A percentile compares a stretch with the other conserved stretches of the same genome.
Evolutionary conservation across 352 stramenopile genomes (phyloP).

Genomic region (Phytopythium sindhum): DNA sequence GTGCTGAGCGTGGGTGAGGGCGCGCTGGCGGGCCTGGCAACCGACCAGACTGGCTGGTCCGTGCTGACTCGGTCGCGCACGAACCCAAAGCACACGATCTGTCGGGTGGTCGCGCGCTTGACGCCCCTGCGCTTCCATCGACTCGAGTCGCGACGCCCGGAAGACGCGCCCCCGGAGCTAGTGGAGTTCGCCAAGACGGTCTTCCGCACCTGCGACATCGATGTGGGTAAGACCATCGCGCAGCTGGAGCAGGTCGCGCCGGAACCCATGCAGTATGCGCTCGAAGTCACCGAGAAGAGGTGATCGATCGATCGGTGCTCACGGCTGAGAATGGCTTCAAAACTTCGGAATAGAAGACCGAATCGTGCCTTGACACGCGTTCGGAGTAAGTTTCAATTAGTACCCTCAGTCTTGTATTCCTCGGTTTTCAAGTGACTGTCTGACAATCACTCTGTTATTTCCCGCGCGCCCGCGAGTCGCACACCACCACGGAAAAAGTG

Average conservation of each 20-base stretch:
- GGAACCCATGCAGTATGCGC: no score
- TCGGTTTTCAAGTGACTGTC: neutral
- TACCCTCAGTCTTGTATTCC: neutral
- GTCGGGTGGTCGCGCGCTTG: neutral
- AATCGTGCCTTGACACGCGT: no score
- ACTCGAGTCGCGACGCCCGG: neutral
- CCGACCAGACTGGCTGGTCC: constrained; percentile 27
- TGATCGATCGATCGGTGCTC: no score
- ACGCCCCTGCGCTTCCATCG: neutral
- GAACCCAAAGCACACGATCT: neutral
- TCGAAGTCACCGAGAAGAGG: no score
- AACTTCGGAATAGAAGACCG: neutral
- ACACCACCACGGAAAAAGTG: neutral
- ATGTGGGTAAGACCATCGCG: neutral
- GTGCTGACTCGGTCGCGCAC: neutral
- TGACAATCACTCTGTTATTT: neutral
- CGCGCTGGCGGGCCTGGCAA: constrained; percentile 20
- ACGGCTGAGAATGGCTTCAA: neutral
- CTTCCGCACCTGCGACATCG: neutral
- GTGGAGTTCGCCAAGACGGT: neutral
- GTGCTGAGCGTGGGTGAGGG: constrained; percentile 28
- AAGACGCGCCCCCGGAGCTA: neutral
- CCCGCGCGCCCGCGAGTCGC: neutral
- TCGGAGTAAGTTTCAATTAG: no score
- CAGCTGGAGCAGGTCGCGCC: neutral